phyloP scores from a whole-genome alignment of 768 basidiomycete species.

The Suillus paluster region DNA sequence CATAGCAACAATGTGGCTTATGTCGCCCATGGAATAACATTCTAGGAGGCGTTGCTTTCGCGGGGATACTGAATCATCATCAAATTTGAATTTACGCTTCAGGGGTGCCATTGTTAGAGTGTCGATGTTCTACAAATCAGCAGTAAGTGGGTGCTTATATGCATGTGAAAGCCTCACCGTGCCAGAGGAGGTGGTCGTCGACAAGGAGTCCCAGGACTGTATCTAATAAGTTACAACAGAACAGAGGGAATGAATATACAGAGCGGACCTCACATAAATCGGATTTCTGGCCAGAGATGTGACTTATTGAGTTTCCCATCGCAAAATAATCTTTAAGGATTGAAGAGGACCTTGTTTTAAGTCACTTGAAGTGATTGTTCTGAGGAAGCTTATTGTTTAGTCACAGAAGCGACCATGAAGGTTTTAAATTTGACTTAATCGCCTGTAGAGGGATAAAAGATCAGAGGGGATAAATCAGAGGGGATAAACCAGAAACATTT shows the following conservation, averaged over 20 bases:
- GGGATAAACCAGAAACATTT: not conserved
- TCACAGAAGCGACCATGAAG: not conserved
- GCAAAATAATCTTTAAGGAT: not conserved
- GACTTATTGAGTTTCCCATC: not conserved
- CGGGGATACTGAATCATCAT: not conserved
- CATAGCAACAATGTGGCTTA: not conserved
- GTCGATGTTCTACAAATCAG: not conserved
- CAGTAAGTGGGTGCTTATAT: not conserved
- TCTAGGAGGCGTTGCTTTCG: not conserved
- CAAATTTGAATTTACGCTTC: not conserved
- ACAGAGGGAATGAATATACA: not conserved
- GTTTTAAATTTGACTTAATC: no score
- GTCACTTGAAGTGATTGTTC: not conserved
- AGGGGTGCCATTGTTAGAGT: not conserved
- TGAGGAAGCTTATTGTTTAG: not conserved
- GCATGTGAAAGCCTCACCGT: not conserved
- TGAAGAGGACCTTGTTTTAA: not conserved
- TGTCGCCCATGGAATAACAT: not conserved
- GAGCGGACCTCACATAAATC: not conserved
- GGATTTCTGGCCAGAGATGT: not conserved
- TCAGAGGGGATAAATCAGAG: no score
- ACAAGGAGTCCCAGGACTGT: not conserved
- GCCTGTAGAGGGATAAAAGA: not conserved
- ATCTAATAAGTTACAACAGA: not conserved
- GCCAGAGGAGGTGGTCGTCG: not conserved